Evolutionary conservation across 1,284 basidiomycete genomes (phyloP).

Genomic region (Somion occarium): DNA sequence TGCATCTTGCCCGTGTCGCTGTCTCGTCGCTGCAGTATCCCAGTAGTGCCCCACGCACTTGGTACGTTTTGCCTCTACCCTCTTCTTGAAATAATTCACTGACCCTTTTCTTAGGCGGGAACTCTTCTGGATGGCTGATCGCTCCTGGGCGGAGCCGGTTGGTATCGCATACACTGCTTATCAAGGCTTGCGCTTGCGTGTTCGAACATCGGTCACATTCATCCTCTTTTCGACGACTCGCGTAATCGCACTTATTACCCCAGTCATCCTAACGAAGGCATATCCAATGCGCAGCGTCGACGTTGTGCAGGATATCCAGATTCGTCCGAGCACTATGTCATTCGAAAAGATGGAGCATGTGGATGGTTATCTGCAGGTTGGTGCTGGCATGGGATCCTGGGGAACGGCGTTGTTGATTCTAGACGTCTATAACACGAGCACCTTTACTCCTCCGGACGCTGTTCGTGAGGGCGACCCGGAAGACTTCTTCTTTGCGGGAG

Average conservation of each 20-base stretch:
- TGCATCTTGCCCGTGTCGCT: constrained; percentile 7
- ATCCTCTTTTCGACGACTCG: constrained; percentile 14
- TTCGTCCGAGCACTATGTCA: constrained; percentile 11
- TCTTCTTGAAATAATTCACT: background rate
- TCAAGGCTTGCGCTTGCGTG: constrained; percentile 6
- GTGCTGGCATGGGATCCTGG: constrained; percentile 16
- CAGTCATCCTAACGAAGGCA: constrained; percentile 14
- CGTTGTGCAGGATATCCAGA: constrained; percentile 5
- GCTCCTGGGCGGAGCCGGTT: constrained; percentile 17
- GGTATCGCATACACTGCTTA: constrained; percentile 12
- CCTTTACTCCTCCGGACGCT: constrained; percentile 9
- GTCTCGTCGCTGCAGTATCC: constrained; percentile 4
- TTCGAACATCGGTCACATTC: constrained; percentile 15
- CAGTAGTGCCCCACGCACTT: constrained; percentile 8
- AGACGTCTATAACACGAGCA: constrained; percentile 14
- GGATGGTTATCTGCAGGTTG: constrained; percentile 14
- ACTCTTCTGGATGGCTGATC: constrained; percentile 18
- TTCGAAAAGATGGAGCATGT: constrained; percentile 8
- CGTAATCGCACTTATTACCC: constrained; percentile 15
- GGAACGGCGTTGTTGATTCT: constrained; percentile 11
- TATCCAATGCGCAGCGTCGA: constrained; percentile 15
- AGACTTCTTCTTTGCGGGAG: constrained; percentile 18
- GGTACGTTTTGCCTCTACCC: constrained; percentile 2
- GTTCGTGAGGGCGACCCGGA: constrained; percentile 4
- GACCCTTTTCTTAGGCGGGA: constrained; percentile 2